Evolutionary conservation across 768 basidiomycete genomes (phyloP), one percentile per base, ranked within the genome.

Genomic region (Macrolepiota dolichaula): DNA sequence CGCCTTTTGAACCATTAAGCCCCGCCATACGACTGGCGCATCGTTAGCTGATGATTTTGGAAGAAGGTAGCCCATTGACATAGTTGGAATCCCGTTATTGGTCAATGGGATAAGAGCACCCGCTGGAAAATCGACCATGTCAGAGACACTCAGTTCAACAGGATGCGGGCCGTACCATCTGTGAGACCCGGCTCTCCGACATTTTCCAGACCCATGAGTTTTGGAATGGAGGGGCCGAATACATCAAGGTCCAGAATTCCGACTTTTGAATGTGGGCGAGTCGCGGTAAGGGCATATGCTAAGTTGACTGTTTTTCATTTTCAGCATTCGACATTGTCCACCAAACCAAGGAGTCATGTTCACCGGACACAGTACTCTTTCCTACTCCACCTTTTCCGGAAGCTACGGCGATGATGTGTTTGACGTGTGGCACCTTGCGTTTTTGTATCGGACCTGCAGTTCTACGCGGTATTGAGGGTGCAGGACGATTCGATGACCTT

Each of bases 1-100:
- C 25, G 96, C 95, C 70, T 98, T 98, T 75, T 96, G 95, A 1
- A 98, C 96, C 96, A 98, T 98, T 22, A 97, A 82, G 2, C 96
- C 96, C 25, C 96, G 83, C 96, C 96, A 99, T 32, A 96, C 92
- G 35, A 98, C 81, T 0, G 95, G 88, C 0, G 87, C 76, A 46
- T 77, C 76, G 29, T 77, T 76, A 6, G 81, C 79, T 35, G 76
- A 65, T 1, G 79, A 29, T 22, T 66, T 65, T 5, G 91, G 89
- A 13, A 98, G 81, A 12, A 99, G 83, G 71, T 94, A 99, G 2
- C 95, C 96, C 86, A 99, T 97, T 0, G 95, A 97, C 96, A 98
- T 98, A 67, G 91, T 92, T 15, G 91, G 88, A 1, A 98, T 67
- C 13, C 93, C 91, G 71, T 98, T 94, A 68, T 97, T 97, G 19